These are phyloP conservation scores for Talaromyces stipitatus DNA, from an alignment of 495 filamentous ascomycete species.

Conservation along the genomic window DNA sequence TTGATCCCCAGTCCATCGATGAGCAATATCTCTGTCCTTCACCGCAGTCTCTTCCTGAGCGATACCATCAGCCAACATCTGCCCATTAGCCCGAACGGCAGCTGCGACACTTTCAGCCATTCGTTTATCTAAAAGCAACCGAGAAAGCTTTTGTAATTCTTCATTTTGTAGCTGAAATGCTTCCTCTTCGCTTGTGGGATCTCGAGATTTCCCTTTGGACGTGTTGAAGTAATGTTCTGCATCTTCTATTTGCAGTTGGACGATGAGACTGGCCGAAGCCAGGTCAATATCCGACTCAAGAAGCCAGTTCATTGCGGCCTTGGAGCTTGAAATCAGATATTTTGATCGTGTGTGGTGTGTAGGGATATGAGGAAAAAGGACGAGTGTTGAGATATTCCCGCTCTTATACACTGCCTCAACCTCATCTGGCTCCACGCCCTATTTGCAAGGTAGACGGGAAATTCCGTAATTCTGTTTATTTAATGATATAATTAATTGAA, in stretches of 20 bases:
- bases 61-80: neutral
- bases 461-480: neutral
- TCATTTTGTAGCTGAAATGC: conserved; percentile 9
- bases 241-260: neutral
- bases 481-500: neutral
- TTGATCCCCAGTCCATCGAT: neutral
- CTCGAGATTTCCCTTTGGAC: neutral
- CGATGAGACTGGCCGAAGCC: neutral
- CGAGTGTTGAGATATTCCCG: neutral
- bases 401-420: neutral
- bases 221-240: neutral
- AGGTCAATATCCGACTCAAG: neutral
- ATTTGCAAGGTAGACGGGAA: neutral
- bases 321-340: no score
- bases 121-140: neutral
- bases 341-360: no score
- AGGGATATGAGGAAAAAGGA: neutral
- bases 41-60: neutral
- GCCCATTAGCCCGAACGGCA: neutral
- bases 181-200: conserved; percentile 9
- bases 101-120: neutral
- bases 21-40: neutral
- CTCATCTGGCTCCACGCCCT: neutral
- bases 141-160: conserved; percentile 4
- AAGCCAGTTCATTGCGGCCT: neutral